phyloP scores from a whole-genome alignment of 768 basidiomycete genomes.

The Lenzites betulinus region DNA sequence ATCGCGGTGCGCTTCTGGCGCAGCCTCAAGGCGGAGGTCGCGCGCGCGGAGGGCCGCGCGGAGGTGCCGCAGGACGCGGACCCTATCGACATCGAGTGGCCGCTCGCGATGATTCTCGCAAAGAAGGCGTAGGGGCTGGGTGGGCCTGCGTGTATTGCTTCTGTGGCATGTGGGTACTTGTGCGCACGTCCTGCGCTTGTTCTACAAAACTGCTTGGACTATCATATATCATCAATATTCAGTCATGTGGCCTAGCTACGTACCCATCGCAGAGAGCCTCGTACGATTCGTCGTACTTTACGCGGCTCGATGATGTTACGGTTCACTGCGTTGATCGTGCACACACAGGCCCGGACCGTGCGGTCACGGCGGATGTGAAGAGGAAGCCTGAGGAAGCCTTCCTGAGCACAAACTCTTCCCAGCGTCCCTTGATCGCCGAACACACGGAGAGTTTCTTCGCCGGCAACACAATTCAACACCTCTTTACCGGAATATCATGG shows the following conservation, averaged over 20 bases:
- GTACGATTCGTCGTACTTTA: neutral
- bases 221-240: no score
- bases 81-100: constrained; percentile 43
- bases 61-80: constrained; percentile 30
- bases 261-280: neutral
- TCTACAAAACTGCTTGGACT: neutral
- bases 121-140: constrained; percentile 10
- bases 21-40: constrained; percentile 44
- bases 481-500: neutral
- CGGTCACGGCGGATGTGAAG: no score
- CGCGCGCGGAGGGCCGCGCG: constrained; percentile 23
- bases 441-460: neutral
- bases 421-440: constrained; percentile 3
- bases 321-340: neutral
- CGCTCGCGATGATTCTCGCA: constrained; percentile 35
- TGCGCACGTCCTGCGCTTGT: neutral
- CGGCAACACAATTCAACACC: neutral
- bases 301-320: neutral
- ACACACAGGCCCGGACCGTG: no score
- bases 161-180: neutral
- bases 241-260: no score
- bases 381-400: neutral
- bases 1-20: constrained; percentile 68
- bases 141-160: neutral
- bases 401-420: neutral